Base-by-base conservation (phyloP, 2,329 filamentous ascomycete species). In the Scytalidium lignicola region DNA sequence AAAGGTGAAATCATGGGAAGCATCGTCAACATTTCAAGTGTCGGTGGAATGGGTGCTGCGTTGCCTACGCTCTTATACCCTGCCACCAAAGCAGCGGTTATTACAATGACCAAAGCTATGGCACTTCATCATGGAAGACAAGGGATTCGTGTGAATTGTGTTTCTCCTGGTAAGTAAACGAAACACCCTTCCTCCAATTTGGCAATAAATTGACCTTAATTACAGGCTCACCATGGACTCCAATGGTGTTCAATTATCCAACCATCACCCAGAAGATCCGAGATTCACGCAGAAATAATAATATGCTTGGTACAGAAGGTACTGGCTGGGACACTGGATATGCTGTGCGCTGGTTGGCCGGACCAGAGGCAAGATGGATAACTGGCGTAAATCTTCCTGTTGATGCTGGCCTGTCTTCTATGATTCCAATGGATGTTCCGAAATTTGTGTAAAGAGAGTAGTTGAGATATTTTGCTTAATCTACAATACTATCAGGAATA, bases 21-120 rank as follows among this genome's bases (percentile, higher is more conserved):
- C 40, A 79, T 84, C 50, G 70, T 85, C 55, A 86, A 86, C 58
- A 79, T 86, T 71, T 76, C 76, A 2, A 78, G 73, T 43, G 81
- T 85, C 1, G 80, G 82, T 0, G 80, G 80, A 0, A 6, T 26
- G 23, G 10, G 10, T 6, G 23, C 6, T 6, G 23, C 6, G 6
- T 6, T 10, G 6, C 23, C 23, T 5, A 26, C 5, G 5, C 6
- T 26, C 23, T 6, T 26, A 10, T 26, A 26, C 23, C 23, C 23
- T 26, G 10, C 23, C 10, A 26, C 6, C 23, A 26, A 26, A 26
- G 23, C 6, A 26, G 23, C 23, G 5, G 66, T 79, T 18, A 73
- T 79, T 39, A 77, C 79, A 52, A 73, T 79, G 72, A 80, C 75
- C 0, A 62, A 73, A 42, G 74, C 75, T 0, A 79, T 79, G 75